These are phyloP conservation scores for Penicillium sp. DNA, from an alignment of 2,329 filamentous ascomycete species.

Conservation along the genomic window DNA sequence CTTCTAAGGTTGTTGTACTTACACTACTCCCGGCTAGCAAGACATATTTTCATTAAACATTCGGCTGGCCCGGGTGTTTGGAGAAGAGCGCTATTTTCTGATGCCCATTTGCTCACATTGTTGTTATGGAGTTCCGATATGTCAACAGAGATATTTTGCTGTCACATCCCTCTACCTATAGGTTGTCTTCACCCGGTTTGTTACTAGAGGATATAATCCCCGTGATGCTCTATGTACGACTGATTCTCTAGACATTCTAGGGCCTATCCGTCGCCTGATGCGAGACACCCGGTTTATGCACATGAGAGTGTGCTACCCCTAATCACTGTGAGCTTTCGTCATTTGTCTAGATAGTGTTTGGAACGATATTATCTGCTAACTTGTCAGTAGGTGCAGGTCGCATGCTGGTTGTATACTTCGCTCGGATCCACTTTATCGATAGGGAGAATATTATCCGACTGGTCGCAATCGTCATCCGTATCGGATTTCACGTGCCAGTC, in stretches of 20 bases:
- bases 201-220: too few relatives aligned
- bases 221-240: background rate
- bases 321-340: background rate
- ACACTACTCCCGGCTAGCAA: constrained; percentile 71
- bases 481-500: background rate
- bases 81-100: constrained; percentile 34
- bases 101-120: background rate
- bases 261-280: background rate
- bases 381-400: background rate
- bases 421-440: background rate
- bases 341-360: background rate
- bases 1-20: constrained; percentile 52
- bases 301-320: background rate
- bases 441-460: background rate
- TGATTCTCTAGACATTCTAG: background rate
- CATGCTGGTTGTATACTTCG: background rate
- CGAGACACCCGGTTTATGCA: background rate
- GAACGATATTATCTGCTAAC: background rate
- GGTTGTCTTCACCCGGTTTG: background rate
- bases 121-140: background rate
- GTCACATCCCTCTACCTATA: background rate
- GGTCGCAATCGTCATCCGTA: background rate
- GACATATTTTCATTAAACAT: constrained; percentile 58
- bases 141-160: background rate
- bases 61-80: constrained; percentile 53